Evolutionary conservation across 1,284 basidiomycete genomes (phyloP), one percentile per base, ranked within the genome.

Genomic region (Cutaneotrichosporon arboriforme): DNA sequence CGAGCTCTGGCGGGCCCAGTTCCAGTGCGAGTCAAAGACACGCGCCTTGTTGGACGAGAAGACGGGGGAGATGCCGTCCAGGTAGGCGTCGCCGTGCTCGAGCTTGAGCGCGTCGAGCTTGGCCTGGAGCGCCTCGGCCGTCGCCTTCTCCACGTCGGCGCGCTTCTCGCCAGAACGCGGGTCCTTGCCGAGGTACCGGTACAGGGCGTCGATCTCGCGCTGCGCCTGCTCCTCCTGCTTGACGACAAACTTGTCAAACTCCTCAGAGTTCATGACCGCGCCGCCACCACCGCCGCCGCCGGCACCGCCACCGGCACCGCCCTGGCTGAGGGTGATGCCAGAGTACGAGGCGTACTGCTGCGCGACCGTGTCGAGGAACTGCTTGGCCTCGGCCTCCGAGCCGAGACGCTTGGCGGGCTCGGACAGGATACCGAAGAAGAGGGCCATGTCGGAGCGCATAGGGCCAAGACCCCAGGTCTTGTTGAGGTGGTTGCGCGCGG

Each of bases 21-120:
- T 98, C 94, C 94, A 98, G 12, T 87, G 91, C 10, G 92, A 97
- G 73, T 97, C 92, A 79, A 98, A 98, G 70, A 88, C 90, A 47
- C 96, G 88, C 17, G 93, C 94, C 77, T 98, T 98, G 72, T 94
- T 80, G 3, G 89, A 85, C 67, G 93, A 89, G 77, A 98, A 98
- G 54, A 83, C 81, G 15, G 94, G 93, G 70, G 92, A 84, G 62
- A 98, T 96, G 43, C 94, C 94, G 54, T 96, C 88, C 60, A 97
- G 80, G 77, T 98, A 98, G 1, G 81, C 74, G 63, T 97, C 93
- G 23, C 96, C 76, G 93, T 94, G 68, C 83, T 84, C 55, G 80
- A 80, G 68, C 94, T 92, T 69, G 68, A 77, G 75, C 31, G 68
- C 67, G 70, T 98, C 96, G 53, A 98, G 81, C 69, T 86, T 86